Conservation (phyloP, 805 yeast genomes). For the Wickerhamiella dianesei region DNA sequence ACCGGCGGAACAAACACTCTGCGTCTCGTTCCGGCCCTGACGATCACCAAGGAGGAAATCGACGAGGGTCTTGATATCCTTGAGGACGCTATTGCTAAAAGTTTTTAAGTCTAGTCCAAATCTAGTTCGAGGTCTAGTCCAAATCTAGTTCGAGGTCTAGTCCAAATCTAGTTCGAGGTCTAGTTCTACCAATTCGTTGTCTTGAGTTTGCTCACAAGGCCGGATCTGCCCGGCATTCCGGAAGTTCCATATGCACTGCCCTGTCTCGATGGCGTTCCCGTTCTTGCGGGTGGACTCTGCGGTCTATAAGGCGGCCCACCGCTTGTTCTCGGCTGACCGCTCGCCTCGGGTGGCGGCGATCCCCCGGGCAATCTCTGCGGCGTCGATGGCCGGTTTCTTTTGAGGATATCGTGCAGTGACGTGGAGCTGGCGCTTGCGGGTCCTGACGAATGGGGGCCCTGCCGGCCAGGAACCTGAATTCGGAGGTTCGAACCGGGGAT, state of each 20-base stretch:
- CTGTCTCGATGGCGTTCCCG: not conserved
- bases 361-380: not conserved
- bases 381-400: not conserved
- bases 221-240: not conserved
- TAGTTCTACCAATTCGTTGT: not conserved
- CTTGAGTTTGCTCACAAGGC: conserved; percentile 1
- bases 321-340: not conserved
- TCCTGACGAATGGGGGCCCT: not conserved
- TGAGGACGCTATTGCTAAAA: conserved; percentile 34
- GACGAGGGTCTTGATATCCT: conserved; percentile 60
- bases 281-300: not conserved
- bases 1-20: conserved; percentile 88
- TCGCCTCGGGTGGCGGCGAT: not conserved
- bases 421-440: not conserved
- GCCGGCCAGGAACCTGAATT: not conserved
- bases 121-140: not conserved
- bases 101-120: not conserved
- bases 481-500: conserved; percentile 8
- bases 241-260: not conserved
- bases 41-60: conserved; percentile 57
- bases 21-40: conserved; percentile 85
- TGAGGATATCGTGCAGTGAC: not conserved
- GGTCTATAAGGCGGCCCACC: not conserved
- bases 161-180: no score
- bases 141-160: no score